phyloP scores from a whole-genome alignment of 1,139 yeast genomes.

The Lodderomyces margitis region DNA sequence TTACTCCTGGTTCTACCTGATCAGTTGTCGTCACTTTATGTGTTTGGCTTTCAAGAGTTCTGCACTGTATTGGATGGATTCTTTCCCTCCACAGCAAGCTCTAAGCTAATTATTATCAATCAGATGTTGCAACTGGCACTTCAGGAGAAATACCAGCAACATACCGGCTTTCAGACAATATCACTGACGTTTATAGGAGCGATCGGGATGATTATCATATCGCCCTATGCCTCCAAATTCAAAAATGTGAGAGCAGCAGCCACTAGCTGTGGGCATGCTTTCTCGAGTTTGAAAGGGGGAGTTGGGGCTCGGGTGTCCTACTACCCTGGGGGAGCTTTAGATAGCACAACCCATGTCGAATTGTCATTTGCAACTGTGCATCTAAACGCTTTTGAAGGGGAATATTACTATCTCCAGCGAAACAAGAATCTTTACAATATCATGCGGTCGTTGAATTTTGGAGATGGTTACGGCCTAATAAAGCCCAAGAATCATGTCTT shows the following conservation, averaged over 20 bases:
- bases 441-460: constrained; percentile 55
- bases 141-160: constrained; percentile 25
- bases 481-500: constrained; percentile 61
- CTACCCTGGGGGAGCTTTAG: constrained; percentile 20
- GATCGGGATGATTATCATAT: constrained; percentile 57
- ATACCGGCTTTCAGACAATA: constrained; percentile 40
- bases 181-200: constrained; percentile 60
- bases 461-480: constrained; percentile 57
- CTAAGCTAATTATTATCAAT: constrained; percentile 40
- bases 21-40: constrained; percentile 46
- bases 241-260: constrained; percentile 27
- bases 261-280: constrained; percentile 55
- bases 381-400: constrained; percentile 76
- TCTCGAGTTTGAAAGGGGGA: constrained; percentile 74
- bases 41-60: constrained; percentile 75
- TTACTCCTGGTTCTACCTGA: constrained; percentile 31
- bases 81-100: constrained; percentile 37
- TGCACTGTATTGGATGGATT: constrained; percentile 65
- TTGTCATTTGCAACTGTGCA: constrained; percentile 71
- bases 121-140: constrained; percentile 42
- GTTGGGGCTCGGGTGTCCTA: constrained; percentile 55
- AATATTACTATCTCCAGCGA: constrained; percentile 42
- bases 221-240: constrained; percentile 41
- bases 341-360: constrained; percentile 21
- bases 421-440: constrained; percentile 51